Conservation (phyloP, 2,329 filamentous ascomycete species). For the Fonsecaea pugnacius region DNA sequence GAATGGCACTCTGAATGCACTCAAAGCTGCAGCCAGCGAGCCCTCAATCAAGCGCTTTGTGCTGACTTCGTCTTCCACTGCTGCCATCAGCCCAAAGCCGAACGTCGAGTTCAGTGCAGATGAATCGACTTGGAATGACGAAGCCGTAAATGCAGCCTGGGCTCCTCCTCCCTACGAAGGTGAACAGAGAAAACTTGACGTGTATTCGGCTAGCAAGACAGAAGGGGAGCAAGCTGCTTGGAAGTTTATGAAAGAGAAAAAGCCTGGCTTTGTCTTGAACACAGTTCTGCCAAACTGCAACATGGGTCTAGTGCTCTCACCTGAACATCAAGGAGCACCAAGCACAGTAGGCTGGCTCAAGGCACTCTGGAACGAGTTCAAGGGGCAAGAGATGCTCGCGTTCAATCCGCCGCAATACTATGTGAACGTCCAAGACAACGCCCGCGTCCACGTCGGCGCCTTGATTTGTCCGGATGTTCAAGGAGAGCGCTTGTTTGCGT, state of each 20-base stretch:
- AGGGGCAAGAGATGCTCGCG: constrained; percentile 42
- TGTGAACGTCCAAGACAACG: constrained; percentile 54
- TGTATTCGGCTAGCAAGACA: constrained; percentile 50
- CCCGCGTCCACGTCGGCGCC: constrained; percentile 59
- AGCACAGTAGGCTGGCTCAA: constrained; percentile 31
- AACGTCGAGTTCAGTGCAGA: constrained; percentile 49
- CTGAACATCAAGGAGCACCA: constrained; percentile 26
- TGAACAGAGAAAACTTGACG: constrained; percentile 38
- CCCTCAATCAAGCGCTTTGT: constrained; percentile 41
- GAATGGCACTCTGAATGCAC: constrained; percentile 50
- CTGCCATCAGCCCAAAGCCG: constrained; percentile 24
- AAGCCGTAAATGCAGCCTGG: constrained; percentile 42
- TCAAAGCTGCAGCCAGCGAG: constrained; percentile 30
- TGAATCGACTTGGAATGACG: constrained; percentile 45
- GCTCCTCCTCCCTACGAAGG: constrained; percentile 44
- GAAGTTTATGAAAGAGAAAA: constrained; percentile 44
- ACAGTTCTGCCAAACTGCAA: constrained; percentile 33
- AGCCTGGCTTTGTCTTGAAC: constrained; percentile 39
- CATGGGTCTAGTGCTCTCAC: constrained; percentile 28
- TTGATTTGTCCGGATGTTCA: constrained; percentile 52
- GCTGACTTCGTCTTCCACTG: constrained; percentile 33
- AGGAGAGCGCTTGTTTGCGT: constrained; percentile 60
- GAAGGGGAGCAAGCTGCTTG: constrained; percentile 47
- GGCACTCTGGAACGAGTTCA: constrained; percentile 46
- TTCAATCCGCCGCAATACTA: constrained; percentile 40